Base-by-base conservation (phyloP, 2,329 filamentous ascomycete genomes). In the Fusarium acutatum region DNA sequence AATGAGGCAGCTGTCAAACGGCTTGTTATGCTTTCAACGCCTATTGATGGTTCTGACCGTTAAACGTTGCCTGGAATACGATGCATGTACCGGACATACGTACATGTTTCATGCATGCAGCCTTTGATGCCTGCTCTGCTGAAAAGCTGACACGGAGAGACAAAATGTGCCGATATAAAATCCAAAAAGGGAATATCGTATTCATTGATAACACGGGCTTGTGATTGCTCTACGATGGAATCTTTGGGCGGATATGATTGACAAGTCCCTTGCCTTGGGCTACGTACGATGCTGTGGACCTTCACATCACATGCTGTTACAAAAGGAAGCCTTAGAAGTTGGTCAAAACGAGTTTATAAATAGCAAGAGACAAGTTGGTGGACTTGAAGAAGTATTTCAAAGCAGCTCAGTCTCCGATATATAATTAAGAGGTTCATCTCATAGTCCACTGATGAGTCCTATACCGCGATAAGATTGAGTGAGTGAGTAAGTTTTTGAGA, bases 271-370 rank as follows among this genome's bases (percentile, higher is more conserved):
- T 47, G 3, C 22, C n/a, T 1, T 53, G 30, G 54, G 56, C 53
- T 49, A 32, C n/a, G 26, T 49, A 22, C 30, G n/a, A 56, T 70
- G 35, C 26, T 34, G 68, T 64, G 68, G 58, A 64, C 50, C 57
- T 53, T 43, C 15, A 61, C 37, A 14, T 47, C 30, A 37, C 28
- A 50, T 35, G 37, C 7, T 37, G 8, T 11, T 26, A 15, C 22
- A 8, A 20, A 8, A 28, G 7, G n/a, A 26, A 22, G 20, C 7
- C 12, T 18, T 34, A 20, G 20, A 24, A 24, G 22, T 18, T 37
- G 22, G 24, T 1, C 12, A 18, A 2, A 5, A 18, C 9, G 7
- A 4, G 13, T 15, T 5, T 35, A 9, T 8, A 37, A 26, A 17
- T 40, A 54, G 20, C 2, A 38, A 40, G 7, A 40, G 20, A 40